Base-by-base conservation (phyloP, 2,329 filamentous ascomycete genomes). In the Colletotrichum orbiculare region DNA sequence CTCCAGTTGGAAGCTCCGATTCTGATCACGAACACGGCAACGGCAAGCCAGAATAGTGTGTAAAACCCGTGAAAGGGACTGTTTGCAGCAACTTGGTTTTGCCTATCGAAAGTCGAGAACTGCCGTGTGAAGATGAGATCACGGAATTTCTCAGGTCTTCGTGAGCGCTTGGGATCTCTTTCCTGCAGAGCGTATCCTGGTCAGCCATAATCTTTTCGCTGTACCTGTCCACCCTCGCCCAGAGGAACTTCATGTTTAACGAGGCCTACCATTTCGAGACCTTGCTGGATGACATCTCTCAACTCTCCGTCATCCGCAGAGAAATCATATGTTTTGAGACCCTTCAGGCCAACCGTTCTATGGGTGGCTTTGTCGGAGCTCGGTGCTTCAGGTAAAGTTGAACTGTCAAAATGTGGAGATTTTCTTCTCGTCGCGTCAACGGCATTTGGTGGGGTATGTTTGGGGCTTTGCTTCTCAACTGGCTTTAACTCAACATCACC, bases 1-100 rank as follows among this genome's bases (percentile, higher is more conserved):
- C 83, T 83, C 83, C 88, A 93, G 71, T 94, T 94, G 45, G 87
- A 82, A 38, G 87, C 86, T 0, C 85, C 89, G 52, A 92, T 87
- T 72, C 88, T 88, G 39, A 91, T 71, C 63, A 93, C 85, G 69
- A 91, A 84, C 47, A 94, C 74, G 7, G 85, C 83, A 67, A 93
- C 87, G 8, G 84, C 83, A 50, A 93, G 84, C 91, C 92, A 94
- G 75, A 93, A 93, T 0, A 95, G 80, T 0, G 89, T 91, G 72
- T 92, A 94, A 78, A 94, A 94, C 37, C 92, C 92, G 73, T 91
- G 87, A 71, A 94, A 94, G 0, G 89, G 89, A 46, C 88, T 92
- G 52, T 89, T 87, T 4, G 85, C 83, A 2, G 87, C 85, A 1
- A 79, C 79, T 6, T 84, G 82, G 71, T 93, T 94, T 68, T 91